Percentiles rank a stretch among this genome's conserved stretches.
phyloP scores from a whole-genome alignment of 176 grass and related monocot genomes.

The Oryza brachyantha region DNA sequence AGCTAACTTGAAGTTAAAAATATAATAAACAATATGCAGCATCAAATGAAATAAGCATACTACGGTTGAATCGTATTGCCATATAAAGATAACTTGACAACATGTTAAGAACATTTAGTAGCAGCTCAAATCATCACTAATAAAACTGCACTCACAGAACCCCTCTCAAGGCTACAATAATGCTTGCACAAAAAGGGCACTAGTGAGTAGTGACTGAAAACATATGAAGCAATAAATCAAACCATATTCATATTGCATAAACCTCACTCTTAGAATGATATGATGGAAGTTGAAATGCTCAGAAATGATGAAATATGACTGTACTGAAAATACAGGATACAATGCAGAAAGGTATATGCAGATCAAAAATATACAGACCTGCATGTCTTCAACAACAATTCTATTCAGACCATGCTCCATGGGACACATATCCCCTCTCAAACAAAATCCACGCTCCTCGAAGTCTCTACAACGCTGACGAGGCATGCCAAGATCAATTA shows the following conservation, averaged over 20 bases:
- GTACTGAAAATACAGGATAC: slow-evolving; percentile 15
- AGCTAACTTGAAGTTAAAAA: slow-evolving; percentile 1
- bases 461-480: slow-evolving; percentile 95
- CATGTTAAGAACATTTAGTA: background rate
- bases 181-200: background rate
- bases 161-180: slow-evolving; percentile 13
- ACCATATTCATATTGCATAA: background rate
- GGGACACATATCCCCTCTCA: slow-evolving; percentile 97
- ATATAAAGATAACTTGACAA: background rate
- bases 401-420: slow-evolving; percentile 99
- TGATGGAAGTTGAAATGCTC: background rate
- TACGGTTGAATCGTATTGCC: slow-evolving; percentile 13
- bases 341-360: slow-evolving; percentile 35
- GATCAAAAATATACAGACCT: slow-evolving; percentile 55
- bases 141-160: slow-evolving; percentile 24
- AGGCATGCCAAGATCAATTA: slow-evolving; percentile 81
- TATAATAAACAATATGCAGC: slow-evolving; percentile 18
- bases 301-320: slow-evolving; percentile 5
- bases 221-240: slow-evolving; percentile 21
- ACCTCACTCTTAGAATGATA: slow-evolving; percentile 17
- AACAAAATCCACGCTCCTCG: slow-evolving; percentile 93
- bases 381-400: slow-evolving; percentile 97
- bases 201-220: slow-evolving; percentile 15
- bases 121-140: background rate
- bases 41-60: slow-evolving; percentile 17